These are phyloP conservation scores for Cicer arietinum DNA, from an alignment of 306 rosid genomes.

Conservation along the genomic window DNA sequence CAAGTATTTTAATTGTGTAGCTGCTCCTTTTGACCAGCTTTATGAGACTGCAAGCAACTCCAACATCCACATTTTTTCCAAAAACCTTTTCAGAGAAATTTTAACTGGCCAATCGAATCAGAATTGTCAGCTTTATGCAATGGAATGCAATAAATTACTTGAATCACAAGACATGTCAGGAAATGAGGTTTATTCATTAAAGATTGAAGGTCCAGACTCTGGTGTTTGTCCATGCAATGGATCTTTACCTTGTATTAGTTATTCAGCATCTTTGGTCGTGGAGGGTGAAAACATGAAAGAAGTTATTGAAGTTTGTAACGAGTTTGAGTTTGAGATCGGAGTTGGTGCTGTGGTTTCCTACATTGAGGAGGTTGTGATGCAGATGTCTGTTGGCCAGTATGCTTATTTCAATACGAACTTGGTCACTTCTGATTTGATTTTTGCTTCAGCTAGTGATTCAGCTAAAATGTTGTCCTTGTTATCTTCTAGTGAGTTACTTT, in stretches of 20 bases:
- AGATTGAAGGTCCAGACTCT: constrained; percentile 76
- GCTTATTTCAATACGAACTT: constrained; percentile 61
- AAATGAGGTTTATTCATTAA: constrained; percentile 45
- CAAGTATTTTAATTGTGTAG: constrained; percentile 58
- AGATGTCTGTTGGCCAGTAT: constrained; percentile 82
- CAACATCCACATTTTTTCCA: constrained; percentile 55
- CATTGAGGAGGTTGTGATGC: constrained; percentile 73
- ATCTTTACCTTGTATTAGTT: constrained; percentile 67
- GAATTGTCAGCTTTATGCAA: constrained; percentile 45
- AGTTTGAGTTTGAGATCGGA: constrained; percentile 92
- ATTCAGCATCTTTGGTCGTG: constrained; percentile 64
- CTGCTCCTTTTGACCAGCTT: constrained; percentile 55
- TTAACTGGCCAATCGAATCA: constrained; percentile 51
- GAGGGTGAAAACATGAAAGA: constrained; percentile 55
- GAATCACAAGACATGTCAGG: constrained; percentile 39
- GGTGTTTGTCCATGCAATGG: constrained; percentile 81
- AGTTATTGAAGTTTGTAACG: constrained; percentile 72
- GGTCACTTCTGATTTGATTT: constrained; percentile 66
- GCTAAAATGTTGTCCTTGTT: constrained; percentile 57
- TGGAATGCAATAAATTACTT: constrained; percentile 44
- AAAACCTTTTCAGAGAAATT: constrained; percentile 55
- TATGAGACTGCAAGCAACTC: constrained; percentile 51
- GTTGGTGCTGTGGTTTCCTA: constrained; percentile 64
- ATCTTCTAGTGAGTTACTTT: constrained; percentile 75
- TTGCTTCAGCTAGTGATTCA: constrained; percentile 73